Evolutionary conservation across 2,329 filamentous ascomycete species (phyloP).

Genomic region (Phyllosticta citriasiana): DNA sequence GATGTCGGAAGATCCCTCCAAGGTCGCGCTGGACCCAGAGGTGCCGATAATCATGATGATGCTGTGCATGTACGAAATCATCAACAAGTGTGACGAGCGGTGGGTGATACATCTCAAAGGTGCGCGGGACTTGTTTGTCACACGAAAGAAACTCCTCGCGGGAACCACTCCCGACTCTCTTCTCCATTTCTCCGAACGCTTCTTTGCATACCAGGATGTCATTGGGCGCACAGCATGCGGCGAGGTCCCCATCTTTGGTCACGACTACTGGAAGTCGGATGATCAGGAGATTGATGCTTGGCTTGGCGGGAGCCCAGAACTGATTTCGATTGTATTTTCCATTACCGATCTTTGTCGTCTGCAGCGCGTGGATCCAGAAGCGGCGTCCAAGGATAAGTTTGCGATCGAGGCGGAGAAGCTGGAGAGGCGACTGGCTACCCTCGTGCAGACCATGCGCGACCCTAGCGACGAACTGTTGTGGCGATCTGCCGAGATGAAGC

Average conservation of each 20-base stretch:
- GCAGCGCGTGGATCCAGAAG: conserved; percentile 19
- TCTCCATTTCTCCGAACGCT: conserved; percentile 33
- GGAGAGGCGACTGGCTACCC: conserved; percentile 21
- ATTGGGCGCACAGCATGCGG: conserved; percentile 43
- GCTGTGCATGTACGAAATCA: conserved; percentile 37
- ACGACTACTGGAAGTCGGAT: conserved; percentile 36
- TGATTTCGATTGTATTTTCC: conserved; percentile 37
- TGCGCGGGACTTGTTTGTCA: conserved; percentile 37
- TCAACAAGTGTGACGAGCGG: conserved; percentile 30
- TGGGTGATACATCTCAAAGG: conserved; percentile 42
- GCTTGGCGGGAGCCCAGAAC: conserved; percentile 40
- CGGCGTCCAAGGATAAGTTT: conserved; percentile 18
- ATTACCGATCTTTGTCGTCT: conserved; percentile 38
- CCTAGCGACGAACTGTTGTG: conserved; percentile 24
- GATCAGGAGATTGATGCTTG: conserved; percentile 33
- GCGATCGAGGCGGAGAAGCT: conserved; percentile 26
- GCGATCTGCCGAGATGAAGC: conserved; percentile 34
- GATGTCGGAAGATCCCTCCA: conserved; percentile 16
- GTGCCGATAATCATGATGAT: conserved; percentile 36
- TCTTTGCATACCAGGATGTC: conserved; percentile 43
- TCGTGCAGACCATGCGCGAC: conserved; percentile 25
- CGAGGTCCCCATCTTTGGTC: conserved; percentile 36
- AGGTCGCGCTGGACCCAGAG: conserved; percentile 19
- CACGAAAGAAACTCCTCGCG: conserved; percentile 20
- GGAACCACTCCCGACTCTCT: conserved; percentile 13